Conservation (phyloP, 805 yeast genomes). For the Candida golubevii region DNA sequence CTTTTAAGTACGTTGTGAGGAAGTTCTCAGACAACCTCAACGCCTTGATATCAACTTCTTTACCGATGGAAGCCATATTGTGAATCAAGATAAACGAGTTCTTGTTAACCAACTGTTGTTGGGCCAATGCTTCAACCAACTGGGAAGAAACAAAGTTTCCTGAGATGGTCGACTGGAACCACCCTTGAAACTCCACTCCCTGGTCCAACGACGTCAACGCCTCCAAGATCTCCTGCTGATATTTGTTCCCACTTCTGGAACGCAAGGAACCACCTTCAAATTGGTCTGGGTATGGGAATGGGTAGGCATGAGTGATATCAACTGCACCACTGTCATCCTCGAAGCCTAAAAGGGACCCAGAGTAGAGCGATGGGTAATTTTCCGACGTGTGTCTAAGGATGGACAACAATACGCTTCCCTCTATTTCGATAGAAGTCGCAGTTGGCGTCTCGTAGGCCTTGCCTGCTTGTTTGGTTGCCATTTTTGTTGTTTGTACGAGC, state of each 20-base stretch:
- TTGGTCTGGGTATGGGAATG: slow-evolving; percentile 65
- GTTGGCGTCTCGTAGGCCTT: slow-evolving; percentile 33
- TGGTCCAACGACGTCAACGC: slow-evolving; percentile 58
- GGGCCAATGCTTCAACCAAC: slow-evolving; percentile 64
- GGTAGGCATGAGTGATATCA: slow-evolving; percentile 57
- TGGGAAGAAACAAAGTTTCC: slow-evolving; percentile 67
- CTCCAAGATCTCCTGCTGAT: slow-evolving; percentile 63
- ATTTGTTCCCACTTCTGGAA: slow-evolving; percentile 58
- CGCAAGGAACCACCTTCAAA: slow-evolving; percentile 58
- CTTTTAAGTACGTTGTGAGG: slow-evolving; percentile 50
- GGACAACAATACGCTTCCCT: slow-evolving; percentile 52
- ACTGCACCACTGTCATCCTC: slow-evolving; percentile 52
- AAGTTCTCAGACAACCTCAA: slow-evolving; percentile 62
- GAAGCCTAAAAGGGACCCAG: slow-evolving; percentile 75
- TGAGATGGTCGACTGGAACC: slow-evolving; percentile 69
- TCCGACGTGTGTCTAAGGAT: slow-evolving; percentile 66
- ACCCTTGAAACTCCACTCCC: slow-evolving; percentile 72
- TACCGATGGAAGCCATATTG: slow-evolving; percentile 65
- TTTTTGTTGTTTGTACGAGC: slow-evolving; percentile 2
- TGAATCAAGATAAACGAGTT: slow-evolving; percentile 58
- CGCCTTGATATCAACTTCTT: slow-evolving; percentile 65
- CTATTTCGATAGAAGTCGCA: slow-evolving; percentile 39
- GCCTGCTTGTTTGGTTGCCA: slow-evolving; percentile 16
- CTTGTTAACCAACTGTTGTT: slow-evolving; percentile 54
- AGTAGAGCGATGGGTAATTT: slow-evolving; percentile 53